Percentiles rank a stretch among this genome's conserved stretches.
Evolutionary conservation across 441 rosid species (phyloP).

Genomic region (Syzygium syzygioides): DNA sequence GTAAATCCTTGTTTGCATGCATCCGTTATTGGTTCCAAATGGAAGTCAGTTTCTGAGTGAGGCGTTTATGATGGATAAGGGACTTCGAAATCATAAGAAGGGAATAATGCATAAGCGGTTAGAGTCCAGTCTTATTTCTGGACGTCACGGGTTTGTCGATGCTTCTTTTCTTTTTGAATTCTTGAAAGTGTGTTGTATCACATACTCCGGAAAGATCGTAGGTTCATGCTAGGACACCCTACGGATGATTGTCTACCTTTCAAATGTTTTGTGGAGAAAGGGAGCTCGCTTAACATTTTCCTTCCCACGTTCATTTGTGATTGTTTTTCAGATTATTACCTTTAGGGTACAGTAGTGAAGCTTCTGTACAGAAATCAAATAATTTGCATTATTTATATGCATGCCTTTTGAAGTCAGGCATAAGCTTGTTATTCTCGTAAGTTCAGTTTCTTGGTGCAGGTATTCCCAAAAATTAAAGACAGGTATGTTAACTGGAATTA

Average conservation of each 20-base stretch:
- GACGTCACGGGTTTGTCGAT: too few species aligned
- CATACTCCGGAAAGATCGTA: too few species aligned
- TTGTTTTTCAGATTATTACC: background rate
- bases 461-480: constrained; percentile 93
- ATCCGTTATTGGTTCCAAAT: too few species aligned
- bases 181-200: too few species aligned
- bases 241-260: background rate
- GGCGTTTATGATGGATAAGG: too few species aligned
- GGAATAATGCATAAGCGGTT: too few species aligned
- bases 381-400: background rate
- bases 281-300: background rate
- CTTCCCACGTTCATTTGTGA: background rate
- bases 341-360: background rate
- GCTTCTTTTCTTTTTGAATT: too few species aligned
- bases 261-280: background rate
- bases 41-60: too few species aligned
- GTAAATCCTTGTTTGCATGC: too few species aligned
- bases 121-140: too few species aligned
- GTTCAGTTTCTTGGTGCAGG: constrained; percentile 46
- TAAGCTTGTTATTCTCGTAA: background rate
- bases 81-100: too few species aligned
- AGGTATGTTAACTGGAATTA: constrained; percentile 35
- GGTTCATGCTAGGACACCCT: background rate
- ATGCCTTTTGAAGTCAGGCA: background rate
- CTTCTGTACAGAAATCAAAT: background rate